Evolutionary conservation across 2,329 filamentous ascomycete species (phyloP).

Genomic region (Rutstroemia sp.): DNA sequence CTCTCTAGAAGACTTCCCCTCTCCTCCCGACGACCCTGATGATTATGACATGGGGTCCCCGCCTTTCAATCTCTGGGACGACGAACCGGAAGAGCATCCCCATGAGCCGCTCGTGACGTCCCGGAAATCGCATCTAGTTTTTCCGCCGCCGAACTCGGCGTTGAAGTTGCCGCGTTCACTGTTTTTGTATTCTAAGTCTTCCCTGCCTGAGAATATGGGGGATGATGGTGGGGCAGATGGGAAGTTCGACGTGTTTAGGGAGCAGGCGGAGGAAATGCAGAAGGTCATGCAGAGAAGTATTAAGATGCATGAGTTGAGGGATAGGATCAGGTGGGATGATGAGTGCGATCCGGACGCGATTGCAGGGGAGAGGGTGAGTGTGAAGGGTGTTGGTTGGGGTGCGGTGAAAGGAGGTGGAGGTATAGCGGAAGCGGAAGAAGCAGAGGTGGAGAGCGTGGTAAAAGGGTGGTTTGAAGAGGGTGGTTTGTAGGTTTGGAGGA

Average conservation of each 20-base stretch:
- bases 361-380: conserved; percentile 17
- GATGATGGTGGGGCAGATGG: neutral
- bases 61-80: neutral
- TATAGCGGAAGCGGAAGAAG: neutral
- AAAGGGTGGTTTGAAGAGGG: neutral
- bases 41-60: neutral
- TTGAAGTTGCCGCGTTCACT: conserved; percentile 21
- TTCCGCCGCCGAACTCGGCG: conserved; percentile 18
- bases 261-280: conserved; percentile 22
- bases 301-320: conserved; percentile 14
- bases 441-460: neutral
- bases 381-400: neutral
- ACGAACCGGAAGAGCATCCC: neutral
- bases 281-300: conserved; percentile 24
- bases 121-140: conserved; percentile 19
- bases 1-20: neutral
- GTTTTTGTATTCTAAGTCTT: conserved; percentile 13
- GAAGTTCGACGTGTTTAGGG: neutral
- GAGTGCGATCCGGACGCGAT: conserved; percentile 15
- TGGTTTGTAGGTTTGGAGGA: neutral
- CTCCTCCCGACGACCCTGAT: neutral
- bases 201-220: too few species aligned
- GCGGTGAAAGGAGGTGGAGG: neutral
- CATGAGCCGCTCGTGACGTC: conserved; percentile 2
- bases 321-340: neutral